These are phyloP conservation scores for Sporisorium sorghi DNA, from an alignment of 1,284 basidiomycete species.

Conservation along the genomic window DNA sequence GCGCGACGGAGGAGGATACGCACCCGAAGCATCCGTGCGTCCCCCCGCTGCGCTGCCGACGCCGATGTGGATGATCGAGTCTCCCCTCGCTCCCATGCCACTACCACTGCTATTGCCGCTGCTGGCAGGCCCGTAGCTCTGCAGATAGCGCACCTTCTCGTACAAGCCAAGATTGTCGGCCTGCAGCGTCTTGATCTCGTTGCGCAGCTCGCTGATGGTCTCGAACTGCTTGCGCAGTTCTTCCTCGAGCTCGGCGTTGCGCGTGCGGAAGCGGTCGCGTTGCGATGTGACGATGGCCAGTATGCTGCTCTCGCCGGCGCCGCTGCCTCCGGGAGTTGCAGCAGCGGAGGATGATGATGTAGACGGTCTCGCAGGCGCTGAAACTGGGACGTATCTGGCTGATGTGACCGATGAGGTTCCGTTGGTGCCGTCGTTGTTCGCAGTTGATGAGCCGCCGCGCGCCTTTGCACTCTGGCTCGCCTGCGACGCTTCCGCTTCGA, in stretches of 20 bases:
- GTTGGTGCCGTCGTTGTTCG: constrained; percentile 8
- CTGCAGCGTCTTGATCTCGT: constrained; percentile 62
- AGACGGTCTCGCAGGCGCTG: constrained; percentile 13
- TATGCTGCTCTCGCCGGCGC: constrained; percentile 38
- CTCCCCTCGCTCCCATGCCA: constrained; percentile 10
- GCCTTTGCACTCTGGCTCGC: constrained; percentile 3
- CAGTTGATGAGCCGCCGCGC: background rate
- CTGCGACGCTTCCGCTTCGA: constrained; percentile 31
- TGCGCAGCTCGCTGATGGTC: constrained; percentile 79
- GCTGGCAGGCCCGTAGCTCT: constrained; percentile 41
- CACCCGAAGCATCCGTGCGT: constrained; percentile 30
- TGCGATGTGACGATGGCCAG: constrained; percentile 88
- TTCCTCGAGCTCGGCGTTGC: constrained; percentile 96
- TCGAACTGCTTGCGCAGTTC: constrained; percentile 94
- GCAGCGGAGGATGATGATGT: constrained; percentile 16
- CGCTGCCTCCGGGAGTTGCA: background rate
- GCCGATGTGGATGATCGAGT: constrained; percentile 30
- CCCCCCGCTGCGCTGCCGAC: constrained; percentile 11
- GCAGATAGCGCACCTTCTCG: constrained; percentile 66
- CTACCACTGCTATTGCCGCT: constrained; percentile 8
- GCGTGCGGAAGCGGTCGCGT: constrained; percentile 90
- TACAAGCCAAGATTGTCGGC: constrained; percentile 64
- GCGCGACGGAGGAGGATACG: constrained; percentile 22
- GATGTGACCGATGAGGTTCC: background rate
- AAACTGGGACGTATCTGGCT: constrained; percentile 10